These are phyloP conservation scores for Austroboletus niveus DNA, from an alignment of 1,284 basidiomycete species.

Conservation along the genomic window DNA sequence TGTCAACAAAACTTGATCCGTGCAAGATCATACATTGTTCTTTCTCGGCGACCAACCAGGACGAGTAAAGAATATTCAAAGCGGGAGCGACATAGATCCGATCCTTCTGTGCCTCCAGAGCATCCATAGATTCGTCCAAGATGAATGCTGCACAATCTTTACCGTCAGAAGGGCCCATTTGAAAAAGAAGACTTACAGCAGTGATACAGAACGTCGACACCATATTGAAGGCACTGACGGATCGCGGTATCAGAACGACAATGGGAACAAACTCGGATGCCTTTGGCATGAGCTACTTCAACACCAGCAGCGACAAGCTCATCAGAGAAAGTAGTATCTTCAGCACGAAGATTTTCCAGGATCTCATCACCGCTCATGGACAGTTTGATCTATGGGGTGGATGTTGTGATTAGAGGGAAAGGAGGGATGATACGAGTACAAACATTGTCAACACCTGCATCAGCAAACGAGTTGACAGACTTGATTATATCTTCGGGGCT, in stretches of 20 bases:
- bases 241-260: constrained; percentile 32
- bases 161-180: background rate
- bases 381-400: constrained; percentile 22
- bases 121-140: constrained; percentile 32
- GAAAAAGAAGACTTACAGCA: constrained; percentile 16
- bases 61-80: constrained; percentile 33
- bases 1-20: too few species aligned
- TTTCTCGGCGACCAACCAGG: constrained; percentile 25
- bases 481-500: constrained; percentile 22
- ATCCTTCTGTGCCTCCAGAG: constrained; percentile 33
- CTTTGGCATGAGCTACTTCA: constrained; percentile 30
- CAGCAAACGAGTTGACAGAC: constrained; percentile 18
- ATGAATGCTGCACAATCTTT: constrained; percentile 28
- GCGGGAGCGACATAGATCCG: constrained; percentile 32
- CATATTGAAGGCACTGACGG: constrained; percentile 33
- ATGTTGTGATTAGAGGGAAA: background rate
- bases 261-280: constrained; percentile 34
- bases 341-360: constrained; percentile 34
- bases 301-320: constrained; percentile 30
- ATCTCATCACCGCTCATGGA: constrained; percentile 38
- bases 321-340: constrained; percentile 34
- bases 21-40: constrained; percentile 16
- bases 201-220: constrained; percentile 32
- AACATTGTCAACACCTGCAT: constrained; percentile 23
- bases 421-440: background rate